Base-by-base conservation (phyloP, 768 basidiomycete species). In the Mycena sanguinolenta region DNA sequence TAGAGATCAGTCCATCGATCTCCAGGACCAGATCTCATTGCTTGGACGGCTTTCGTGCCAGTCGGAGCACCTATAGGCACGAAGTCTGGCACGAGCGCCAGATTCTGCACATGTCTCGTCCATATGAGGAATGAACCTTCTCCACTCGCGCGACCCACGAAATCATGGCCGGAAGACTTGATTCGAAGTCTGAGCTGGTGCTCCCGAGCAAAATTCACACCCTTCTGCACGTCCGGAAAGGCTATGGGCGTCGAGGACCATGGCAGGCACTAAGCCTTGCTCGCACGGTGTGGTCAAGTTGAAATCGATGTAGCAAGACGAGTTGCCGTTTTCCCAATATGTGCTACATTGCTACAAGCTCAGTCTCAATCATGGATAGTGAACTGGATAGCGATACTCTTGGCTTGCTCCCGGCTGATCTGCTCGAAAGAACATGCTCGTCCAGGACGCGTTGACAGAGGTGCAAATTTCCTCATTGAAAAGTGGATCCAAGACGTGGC, bases 101-200 rank as follows among this genome's bases (percentile, higher is more conserved):
- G 28, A 19, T 34, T 53, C 73, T 79, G 79, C 77, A 80, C 74
- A 44, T 83, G 73, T 28, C 80, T 80, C 2, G 79, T 84, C 82
- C 82, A 84, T 49, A 83, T 71, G 27, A 79, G 44, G 38, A 84
- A 79, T 4, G 80, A 74, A 5, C 77, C 79, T 50, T 73, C 71
- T 5, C 75, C 79, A 5, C 78, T 63, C 39, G 78, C 78, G 21
- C 81, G 78, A 27, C 82, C 83, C 5, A 82, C 58, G 42, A 74
- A 81, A 72, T 82, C 80, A 65, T 81, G 82, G 67, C 75, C 80
- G 0, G 75, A 75, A 52, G 75, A 74, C 69, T 77, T 81, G 63
- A 76, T 61, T 19, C 73, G 73, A 23, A 78, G 42, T 25, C 73
- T 73, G 23, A 79, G 55, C 17, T 38, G 27, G 57, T 74, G 42